Base-by-base conservation (phyloP, 2,329 filamentous ascomycete genomes). In the Aspergillus ochraceoroseus region DNA sequence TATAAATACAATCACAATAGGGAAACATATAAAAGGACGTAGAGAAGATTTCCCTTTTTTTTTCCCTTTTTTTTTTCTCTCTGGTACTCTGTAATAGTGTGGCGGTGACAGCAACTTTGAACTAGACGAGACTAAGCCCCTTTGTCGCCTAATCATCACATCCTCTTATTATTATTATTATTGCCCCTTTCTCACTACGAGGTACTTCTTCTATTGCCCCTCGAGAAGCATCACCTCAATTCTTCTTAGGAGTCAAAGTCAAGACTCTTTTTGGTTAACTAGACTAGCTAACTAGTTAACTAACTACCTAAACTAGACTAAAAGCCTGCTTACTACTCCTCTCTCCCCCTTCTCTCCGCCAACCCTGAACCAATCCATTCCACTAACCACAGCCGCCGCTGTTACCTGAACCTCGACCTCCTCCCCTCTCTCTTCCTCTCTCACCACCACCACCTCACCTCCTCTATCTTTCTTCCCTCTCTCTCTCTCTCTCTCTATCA, bases 401-500 rank as follows among this genome's bases (percentile, higher is more conserved):
- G 33, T 26, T 35, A 28, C 18, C 32, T 34, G 31, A 33, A 33
- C 31, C 31, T 33, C 8, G 18, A 9, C 26, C 45, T 48, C 46
- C 49, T 45, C 48, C 48, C 49, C 46, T 49, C 47, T 48, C 25
- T 18, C 19, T 22, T 30, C 14, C 18, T 18, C n/a, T 38, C 39
- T 17, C 29, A 27, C 42, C 23, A 36, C 38, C 30, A 37, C 38
- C 32, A 38, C 38, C 27, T 38, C 31, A 23, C 30, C 36, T 26
- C 44, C 39, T 43, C 39, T 43, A 36, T 34, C 37, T 48, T 46
- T 37, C 32, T 26, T 41, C 40, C 35, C 32, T 26, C 35, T 31
- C 41, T 48, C 51, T 34, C 43, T 51, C 44, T 42, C 44, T 35
- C 43, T 53, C 45, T 40, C 51, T 54, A 46, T 46, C 44, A 48